A percentile compares a stretch with the other conserved stretches of the same genome.
Conservation (phyloP, 768 basidiomycete species). For the Glaciozyma antarctica region DNA sequence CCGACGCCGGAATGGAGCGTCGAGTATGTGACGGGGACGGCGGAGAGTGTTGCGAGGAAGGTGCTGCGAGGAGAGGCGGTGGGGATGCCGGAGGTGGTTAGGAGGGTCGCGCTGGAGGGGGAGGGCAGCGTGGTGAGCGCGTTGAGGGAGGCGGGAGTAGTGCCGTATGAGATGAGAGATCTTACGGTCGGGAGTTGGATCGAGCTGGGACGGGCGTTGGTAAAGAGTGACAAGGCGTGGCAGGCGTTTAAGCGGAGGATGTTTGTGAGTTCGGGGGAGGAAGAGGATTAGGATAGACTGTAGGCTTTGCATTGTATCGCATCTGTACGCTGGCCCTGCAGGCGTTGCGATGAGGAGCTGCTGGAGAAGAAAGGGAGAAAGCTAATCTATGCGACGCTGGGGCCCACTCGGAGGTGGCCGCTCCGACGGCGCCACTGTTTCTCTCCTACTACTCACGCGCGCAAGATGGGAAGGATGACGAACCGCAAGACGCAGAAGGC, state of each 20-base stretch:
- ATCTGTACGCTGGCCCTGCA: too few relatives aligned
- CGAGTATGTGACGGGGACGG: slow-evolving; percentile 41
- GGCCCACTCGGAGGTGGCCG: too few relatives aligned
- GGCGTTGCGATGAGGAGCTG: too few relatives aligned
- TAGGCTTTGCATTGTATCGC: neutral
- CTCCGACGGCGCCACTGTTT: too few relatives aligned
- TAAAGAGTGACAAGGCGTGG: slow-evolving; percentile 47
- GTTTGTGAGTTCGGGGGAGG: slow-evolving; percentile 50
- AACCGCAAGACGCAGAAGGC: too few relatives aligned
- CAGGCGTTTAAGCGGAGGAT: slow-evolving; percentile 61
- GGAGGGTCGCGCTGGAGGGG: slow-evolving; percentile 66
- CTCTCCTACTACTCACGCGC: too few relatives aligned
- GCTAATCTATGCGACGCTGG: too few relatives aligned
- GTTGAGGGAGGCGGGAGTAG: slow-evolving; percentile 44
- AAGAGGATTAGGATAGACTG: neutral
- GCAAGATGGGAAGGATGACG: too few relatives aligned
- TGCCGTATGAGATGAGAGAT: slow-evolving; percentile 65
- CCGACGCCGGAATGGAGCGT: slow-evolving; percentile 57
- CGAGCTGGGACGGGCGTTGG: slow-evolving; percentile 53
- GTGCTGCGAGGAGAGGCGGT: slow-evolving; percentile 26
- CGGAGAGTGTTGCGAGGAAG: neutral
- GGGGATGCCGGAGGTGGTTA: slow-evolving; percentile 55
- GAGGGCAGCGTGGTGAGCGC: slow-evolving; percentile 49
- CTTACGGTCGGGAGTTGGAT: slow-evolving; percentile 71
- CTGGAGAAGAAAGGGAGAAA: too few relatives aligned